Conservation (phyloP, 441 rosid species). For the Arabidopsis lyrata region DNA sequence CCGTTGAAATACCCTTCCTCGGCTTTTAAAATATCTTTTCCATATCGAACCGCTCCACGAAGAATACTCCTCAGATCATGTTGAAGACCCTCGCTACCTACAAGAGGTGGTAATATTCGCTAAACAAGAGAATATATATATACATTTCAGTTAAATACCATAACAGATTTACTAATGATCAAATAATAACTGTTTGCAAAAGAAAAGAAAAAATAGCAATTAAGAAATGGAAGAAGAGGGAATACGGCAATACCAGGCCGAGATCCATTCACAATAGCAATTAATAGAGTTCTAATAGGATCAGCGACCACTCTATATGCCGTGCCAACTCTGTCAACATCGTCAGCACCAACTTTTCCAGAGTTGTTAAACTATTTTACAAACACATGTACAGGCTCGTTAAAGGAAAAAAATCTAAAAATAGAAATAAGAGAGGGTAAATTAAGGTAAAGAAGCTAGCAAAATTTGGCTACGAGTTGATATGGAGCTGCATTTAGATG, state of each 20-base stretch:
- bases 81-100: constrained; percentile 97
- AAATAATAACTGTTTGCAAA: too few species aligned
- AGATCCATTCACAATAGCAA: constrained; percentile 99
- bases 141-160: too few species aligned
- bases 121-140: too few species aligned
- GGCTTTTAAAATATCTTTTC: constrained; percentile 92
- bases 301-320: constrained; percentile 99
- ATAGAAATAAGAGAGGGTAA: constrained; percentile 41
- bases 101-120: constrained; percentile 9
- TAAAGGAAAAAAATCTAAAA: neutral
- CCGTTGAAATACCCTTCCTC: constrained; percentile 91
- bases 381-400: too few species aligned
- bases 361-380: constrained; percentile 16
- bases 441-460: too few species aligned
- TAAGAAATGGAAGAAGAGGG: too few species aligned
- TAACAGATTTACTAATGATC: too few species aligned
- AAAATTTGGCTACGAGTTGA: too few species aligned
- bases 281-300: constrained; percentile 90
- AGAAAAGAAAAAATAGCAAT: too few species aligned
- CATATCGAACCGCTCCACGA: constrained; percentile 98
- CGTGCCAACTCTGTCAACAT: constrained; percentile 85
- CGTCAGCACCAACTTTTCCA: constrained; percentile 94
- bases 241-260: constrained; percentile 71
- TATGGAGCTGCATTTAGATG: too few species aligned
- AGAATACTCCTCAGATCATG: constrained; percentile 95